Base-by-base conservation (phyloP, 768 basidiomycete species). In the Macrocybe gigantea region DNA sequence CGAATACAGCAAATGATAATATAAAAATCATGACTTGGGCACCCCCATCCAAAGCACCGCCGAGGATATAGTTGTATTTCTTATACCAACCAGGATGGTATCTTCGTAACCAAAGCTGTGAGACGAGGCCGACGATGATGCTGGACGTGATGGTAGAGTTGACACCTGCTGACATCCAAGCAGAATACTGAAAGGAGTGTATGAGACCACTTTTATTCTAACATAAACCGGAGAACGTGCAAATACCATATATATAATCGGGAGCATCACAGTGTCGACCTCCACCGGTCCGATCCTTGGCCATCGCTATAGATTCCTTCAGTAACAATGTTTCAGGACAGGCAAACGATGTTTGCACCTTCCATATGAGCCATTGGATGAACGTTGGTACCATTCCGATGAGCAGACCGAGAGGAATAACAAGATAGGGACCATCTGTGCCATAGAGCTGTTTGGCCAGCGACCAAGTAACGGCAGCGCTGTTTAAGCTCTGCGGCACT, bases 81-180 rank as follows among this genome's bases (percentile, higher is more conserved):
- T 76, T 74, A 63, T 82, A 87, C 83, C 83, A 88, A 10, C 73
- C 72, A 1, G 85, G 80, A 48, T 80, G 67, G 50, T 75, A 73
- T 35, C 63, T 71, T 33, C 82, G 67, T 14, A 84, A 55, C 77
- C 78, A 85, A 22, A 76, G 57, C 47, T 85, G 84, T 1, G 83
- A 83, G 34, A 74, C 51, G 49, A 85, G 56, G 32, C 74, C 83
- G 10, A 83, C 60, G 45, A 77, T 61, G 44, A 80, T 71, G 47
- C 66, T 67, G 4, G 74, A 74, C 2, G 68, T 67, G 43, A 74
- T 53, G 1, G 70, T 65, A 0, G 81, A 82, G 57, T 72, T 84
- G 50, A 80, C 72, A 12, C 83, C 82, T n/a, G 62, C 67, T 8
- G 68, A 68, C 64, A 80, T 60, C 64, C 57, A 66, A 11, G 70